These are phyloP conservation scores for Nakazawaea ambrosiae DNA, from an alignment of 805 yeast species.

Conservation along the genomic window DNA sequence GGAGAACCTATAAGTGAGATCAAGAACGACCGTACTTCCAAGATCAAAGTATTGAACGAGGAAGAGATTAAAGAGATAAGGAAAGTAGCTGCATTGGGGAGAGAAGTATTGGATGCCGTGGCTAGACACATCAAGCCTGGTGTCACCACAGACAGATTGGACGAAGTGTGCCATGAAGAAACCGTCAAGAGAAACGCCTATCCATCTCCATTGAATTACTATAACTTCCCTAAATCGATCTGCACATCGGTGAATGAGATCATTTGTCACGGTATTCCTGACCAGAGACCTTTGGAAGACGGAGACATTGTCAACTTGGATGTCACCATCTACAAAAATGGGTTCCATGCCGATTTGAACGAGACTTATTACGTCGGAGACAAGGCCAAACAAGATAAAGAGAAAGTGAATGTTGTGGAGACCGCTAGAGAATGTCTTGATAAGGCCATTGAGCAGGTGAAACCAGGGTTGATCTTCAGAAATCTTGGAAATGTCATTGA, in stretches of 20 bases:
- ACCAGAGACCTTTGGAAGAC: constrained; percentile 75
- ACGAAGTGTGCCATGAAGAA: constrained; percentile 78
- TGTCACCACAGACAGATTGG: constrained; percentile 88
- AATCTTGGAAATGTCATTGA: constrained; percentile 84
- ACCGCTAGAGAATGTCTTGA: constrained; percentile 85
- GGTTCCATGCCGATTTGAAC: constrained; percentile 90
- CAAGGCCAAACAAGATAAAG: constrained; percentile 72
- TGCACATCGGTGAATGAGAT: constrained; percentile 95
- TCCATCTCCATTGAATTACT: constrained; percentile 93
- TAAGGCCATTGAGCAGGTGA: constrained; percentile 73
- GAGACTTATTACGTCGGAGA: constrained; percentile 97
- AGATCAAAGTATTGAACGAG: constrained; percentile 55
- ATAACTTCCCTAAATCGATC: constrained; percentile 84
- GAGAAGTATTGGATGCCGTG: constrained; percentile 86
- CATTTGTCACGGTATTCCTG: constrained; percentile 97
- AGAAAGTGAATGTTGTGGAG: constrained; percentile 84
- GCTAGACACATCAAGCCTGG: constrained; percentile 85
- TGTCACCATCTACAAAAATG: constrained; percentile 76
- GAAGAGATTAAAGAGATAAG: constrained; percentile 71
- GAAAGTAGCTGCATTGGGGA: constrained; percentile 64
- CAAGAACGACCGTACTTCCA: constrained; percentile 57
- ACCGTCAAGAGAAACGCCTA: constrained; percentile 84
- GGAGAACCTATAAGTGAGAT: constrained; percentile 82
- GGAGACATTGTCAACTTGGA: constrained; percentile 95
- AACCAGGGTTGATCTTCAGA: constrained; percentile 89